Percentiles rank a stretch among this genome's conserved stretches.
phyloP scores from a whole-genome alignment of 805 yeast genomes.

The Ogataea sp. region DNA sequence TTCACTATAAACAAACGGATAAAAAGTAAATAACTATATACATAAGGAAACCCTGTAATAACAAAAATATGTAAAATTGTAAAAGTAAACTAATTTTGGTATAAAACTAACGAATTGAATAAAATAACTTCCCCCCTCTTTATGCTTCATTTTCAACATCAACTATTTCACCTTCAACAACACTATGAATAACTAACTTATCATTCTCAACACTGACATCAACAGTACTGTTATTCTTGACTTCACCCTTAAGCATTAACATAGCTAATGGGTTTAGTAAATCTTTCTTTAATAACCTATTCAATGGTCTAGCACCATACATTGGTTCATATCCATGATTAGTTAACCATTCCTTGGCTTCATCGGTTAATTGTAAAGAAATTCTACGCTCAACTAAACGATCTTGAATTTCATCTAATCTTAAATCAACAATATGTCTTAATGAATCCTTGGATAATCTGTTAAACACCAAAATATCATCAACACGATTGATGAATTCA shows the following conservation, averaged over 20 bases:
- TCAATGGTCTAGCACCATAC: constrained; percentile 95
- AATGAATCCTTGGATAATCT: constrained; percentile 73
- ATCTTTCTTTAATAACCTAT: constrained; percentile 76
- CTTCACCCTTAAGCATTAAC: constrained; percentile 69
- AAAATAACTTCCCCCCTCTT: no score
- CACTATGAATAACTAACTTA: constrained; percentile 11
- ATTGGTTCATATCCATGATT: constrained; percentile 83
- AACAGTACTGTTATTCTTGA: constrained; percentile 50
- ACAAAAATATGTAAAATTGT: no score
- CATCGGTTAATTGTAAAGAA: constrained; percentile 38
- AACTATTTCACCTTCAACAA: constrained; percentile 1
- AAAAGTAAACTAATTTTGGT: no score
- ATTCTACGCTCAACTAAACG: constrained; percentile 77
- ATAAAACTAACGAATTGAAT: no score
- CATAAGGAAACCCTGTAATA: no score
- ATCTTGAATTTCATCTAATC: constrained; percentile 74
- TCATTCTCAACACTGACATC: constrained; percentile 35
- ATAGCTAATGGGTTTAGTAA: constrained; percentile 87
- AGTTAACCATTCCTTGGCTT: constrained; percentile 72
- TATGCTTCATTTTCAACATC: not conserved
- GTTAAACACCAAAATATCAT: constrained; percentile 90
- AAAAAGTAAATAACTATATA: no score
- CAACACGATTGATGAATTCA: constrained; percentile 89
- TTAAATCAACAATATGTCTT: constrained; percentile 73
- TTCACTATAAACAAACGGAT: no score